Percentiles rank a stretch among this genome's conserved stretches.
phyloP scores from a whole-genome alignment of 1,284 basidiomycete genomes.

The Omphalotus olearius region DNA sequence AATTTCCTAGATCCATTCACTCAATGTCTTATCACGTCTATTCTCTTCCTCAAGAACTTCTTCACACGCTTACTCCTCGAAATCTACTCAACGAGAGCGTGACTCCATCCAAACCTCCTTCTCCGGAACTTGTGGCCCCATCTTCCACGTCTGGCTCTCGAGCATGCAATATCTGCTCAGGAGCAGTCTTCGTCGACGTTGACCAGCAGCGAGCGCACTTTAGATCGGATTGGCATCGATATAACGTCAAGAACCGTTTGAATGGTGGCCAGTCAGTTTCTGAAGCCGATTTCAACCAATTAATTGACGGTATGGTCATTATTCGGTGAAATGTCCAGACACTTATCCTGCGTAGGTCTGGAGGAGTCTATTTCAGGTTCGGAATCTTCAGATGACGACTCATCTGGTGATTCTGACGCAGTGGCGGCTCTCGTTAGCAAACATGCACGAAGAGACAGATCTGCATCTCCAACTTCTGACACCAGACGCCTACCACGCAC shows the following conservation, averaged over 20 bases:
- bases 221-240: conserved; percentile 96
- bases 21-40: conserved; percentile 44
- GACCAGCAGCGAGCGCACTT: conserved; percentile 87
- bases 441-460: conserved; percentile 40
- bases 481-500: conserved; percentile 53
- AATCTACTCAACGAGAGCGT: conserved; percentile 42
- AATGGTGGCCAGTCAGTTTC: conserved; percentile 56
- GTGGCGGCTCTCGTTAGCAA: conserved; percentile 67
- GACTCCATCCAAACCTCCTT: conserved; percentile 26
- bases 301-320: conserved; percentile 67
- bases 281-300: conserved; percentile 68
- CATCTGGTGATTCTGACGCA: conserved; percentile 43
- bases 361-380: conserved; percentile 91
- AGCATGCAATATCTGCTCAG: conserved; percentile 77
- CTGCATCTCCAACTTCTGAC: conserved; percentile 41
- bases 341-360: conserved; percentile 44
- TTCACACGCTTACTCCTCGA: conserved; percentile 64
- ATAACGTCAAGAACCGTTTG: conserved; percentile 87
- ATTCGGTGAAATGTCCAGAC: not conserved
- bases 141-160: conserved; percentile 38
- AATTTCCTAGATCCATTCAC: too few species aligned
- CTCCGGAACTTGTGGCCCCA: conserved; percentile 23
- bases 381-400: conserved; percentile 61
- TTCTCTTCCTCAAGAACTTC: conserved; percentile 61
- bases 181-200: conserved; percentile 66